Evolutionary conservation across 2,329 filamentous ascomycete genomes (phyloP).

Genomic region (Aspergillus spinulosporus): DNA sequence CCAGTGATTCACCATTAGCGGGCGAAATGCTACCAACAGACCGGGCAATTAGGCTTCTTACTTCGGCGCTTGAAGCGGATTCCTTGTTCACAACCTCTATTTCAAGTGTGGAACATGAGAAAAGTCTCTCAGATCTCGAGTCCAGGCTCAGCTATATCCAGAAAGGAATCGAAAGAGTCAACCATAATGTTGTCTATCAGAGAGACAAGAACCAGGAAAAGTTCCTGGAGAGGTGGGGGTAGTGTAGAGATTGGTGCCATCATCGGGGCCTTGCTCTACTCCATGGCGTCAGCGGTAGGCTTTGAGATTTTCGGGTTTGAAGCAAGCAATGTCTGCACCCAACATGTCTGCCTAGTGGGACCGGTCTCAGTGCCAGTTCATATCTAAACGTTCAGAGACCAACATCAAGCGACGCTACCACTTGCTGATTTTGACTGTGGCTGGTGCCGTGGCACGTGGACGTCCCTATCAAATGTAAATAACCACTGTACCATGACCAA

Average conservation of each 20-base stretch:
- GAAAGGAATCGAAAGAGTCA: constrained; percentile 34
- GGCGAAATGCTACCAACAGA: constrained; percentile 34
- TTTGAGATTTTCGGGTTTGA: background rate
- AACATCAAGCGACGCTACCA: background rate
- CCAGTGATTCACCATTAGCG: constrained; percentile 34
- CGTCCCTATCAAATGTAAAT: background rate
- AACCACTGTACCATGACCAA: background rate
- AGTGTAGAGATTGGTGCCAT: background rate
- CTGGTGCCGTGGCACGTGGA: constrained; percentile 2
- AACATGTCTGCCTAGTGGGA: background rate
- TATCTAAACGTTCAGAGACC: background rate
- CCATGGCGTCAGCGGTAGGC: background rate
- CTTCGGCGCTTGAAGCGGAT: constrained; percentile 32
- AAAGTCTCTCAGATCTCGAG: constrained; percentile 33
- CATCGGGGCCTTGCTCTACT: too few relatives aligned
- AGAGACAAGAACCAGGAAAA: constrained; percentile 32
- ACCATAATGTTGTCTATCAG: constrained; percentile 35
- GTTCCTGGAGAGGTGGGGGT: constrained; percentile 38
- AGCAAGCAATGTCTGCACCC: background rate
- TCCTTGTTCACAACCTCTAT: constrained; percentile 32
- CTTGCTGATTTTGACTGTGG: constrained; percentile 3
- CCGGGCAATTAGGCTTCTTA: constrained; percentile 34
- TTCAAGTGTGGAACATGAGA: constrained; percentile 29
- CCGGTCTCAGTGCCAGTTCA: background rate
- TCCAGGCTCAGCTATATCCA: constrained; percentile 32